Evolutionary conservation across 2,329 filamentous ascomycete species (phyloP).

Genomic region (Fusarium sarcochroum): DNA sequence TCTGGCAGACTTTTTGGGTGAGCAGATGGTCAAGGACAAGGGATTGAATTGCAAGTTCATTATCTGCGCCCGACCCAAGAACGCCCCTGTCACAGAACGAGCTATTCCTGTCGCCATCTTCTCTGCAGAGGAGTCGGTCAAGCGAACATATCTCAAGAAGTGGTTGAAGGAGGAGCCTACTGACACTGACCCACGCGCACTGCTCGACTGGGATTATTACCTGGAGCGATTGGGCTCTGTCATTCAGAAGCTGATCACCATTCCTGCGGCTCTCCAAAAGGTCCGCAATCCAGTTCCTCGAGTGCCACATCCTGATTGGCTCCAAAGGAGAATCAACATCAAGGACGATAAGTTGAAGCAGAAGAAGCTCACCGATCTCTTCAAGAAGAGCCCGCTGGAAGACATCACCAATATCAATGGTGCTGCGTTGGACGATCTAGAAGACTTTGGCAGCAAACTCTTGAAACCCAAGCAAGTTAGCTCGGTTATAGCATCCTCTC

Average conservation of each 20-base stretch:
- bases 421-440: conserved; percentile 75
- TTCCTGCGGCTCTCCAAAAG: conserved; percentile 95
- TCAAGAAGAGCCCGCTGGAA: conserved; percentile 75
- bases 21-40: conserved; percentile 99
- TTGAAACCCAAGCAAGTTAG: conserved; percentile 74
- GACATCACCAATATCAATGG: conserved; percentile 78
- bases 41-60: conserved; percentile 99
- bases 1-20: conserved; percentile 94
- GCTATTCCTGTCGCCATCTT: conserved; percentile 97
- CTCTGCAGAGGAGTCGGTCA: conserved; percentile 89
- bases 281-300: conserved; percentile 94
- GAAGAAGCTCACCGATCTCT: conserved; percentile 95
- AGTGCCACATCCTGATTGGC: conserved; percentile 95
- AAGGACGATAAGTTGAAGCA: conserved; percentile 99
- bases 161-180: conserved; percentile 95
- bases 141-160: conserved; percentile 90
- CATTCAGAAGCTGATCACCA: conserved; percentile 98
- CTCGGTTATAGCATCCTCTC: conserved; percentile 69
- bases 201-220: conserved; percentile 99
- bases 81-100: conserved; percentile 93
- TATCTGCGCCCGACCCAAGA: conserved; percentile 88
- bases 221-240: conserved; percentile 95
- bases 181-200: conserved; percentile 88
- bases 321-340: conserved; percentile 91
- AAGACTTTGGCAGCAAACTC: conserved; percentile 82